phyloP scores from a whole-genome alignment of 331 rosid genomes.

The Cydonia oblonga region DNA sequence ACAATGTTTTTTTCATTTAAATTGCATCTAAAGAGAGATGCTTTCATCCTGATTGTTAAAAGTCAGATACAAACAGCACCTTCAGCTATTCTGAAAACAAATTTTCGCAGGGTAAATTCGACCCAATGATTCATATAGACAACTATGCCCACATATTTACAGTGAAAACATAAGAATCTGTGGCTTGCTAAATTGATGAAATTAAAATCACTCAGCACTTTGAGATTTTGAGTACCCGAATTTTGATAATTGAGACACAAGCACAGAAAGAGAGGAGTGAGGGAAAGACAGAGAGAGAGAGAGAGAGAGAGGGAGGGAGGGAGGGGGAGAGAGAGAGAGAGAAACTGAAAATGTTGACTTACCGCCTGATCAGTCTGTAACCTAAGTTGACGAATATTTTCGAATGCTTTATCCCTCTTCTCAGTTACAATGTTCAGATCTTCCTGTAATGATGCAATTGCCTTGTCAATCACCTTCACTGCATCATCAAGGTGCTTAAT shows the following conservation, averaged over 20 bases:
- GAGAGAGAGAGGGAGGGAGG: too few relatives aligned
- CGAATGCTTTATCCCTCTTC: conserved; percentile 60
- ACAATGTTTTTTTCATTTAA: neutral
- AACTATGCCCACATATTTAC: neutral
- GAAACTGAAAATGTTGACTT: conserved; percentile 1
- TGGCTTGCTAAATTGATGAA: neutral
- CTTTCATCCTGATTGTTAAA: neutral
- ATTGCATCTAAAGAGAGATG: neutral
- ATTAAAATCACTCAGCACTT: neutral
- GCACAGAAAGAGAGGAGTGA: neutral
- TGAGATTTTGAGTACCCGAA: neutral
- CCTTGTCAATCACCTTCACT: conserved; percentile 42
- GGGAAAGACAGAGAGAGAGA: neutral
- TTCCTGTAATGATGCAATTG: conserved; percentile 50
- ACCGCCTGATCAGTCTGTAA: conserved; percentile 81
- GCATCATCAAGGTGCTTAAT: conserved; percentile 73
- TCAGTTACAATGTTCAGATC: conserved; percentile 47
- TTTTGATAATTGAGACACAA: neutral
- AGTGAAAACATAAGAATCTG: neutral
- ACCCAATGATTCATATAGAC: neutral
- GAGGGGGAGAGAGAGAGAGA: neutral
- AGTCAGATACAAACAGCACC: neutral
- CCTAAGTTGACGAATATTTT: conserved; percentile 53
- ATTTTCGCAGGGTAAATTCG: neutral
- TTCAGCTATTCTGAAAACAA: neutral